These are phyloP conservation scores for Backusella psychrophila DNA, from an alignment of 192 early-diverging fungal genomes.

Conservation along the genomic window DNA sequence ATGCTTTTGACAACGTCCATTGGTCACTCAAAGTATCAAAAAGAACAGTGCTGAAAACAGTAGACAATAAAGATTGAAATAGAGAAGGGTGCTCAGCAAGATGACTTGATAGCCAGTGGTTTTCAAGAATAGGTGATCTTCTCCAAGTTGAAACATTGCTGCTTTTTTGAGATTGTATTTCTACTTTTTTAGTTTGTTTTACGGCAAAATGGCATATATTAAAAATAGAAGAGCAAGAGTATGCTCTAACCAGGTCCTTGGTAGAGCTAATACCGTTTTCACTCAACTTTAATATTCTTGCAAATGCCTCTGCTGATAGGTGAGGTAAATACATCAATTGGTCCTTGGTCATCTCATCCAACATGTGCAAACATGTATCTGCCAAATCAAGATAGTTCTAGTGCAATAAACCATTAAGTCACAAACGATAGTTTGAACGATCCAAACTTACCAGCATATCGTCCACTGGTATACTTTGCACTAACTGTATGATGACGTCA, in stretches of 20 bases:
- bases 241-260: slow-evolving; percentile 53
- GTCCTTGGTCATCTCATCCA: slow-evolving; percentile 70
- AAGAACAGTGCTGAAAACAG: slow-evolving; percentile 69
- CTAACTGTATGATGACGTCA: slow-evolving; percentile 60
- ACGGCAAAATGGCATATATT: slow-evolving; percentile 67
- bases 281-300: slow-evolving; percentile 67
- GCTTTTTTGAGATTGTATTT: slow-evolving; percentile 25
- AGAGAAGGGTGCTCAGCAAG: slow-evolving; percentile 57
- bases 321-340: slow-evolving; percentile 59
- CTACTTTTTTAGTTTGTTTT: slow-evolving; percentile 31
- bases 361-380: slow-evolving; percentile 56
- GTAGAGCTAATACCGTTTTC: slow-evolving; percentile 66
- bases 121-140: slow-evolving; percentile 15
- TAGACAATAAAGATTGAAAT: slow-evolving; percentile 57
- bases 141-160: slow-evolving; percentile 8
- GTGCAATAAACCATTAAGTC: neutral
- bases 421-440: neutral
- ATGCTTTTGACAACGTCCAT: slow-evolving; percentile 79
- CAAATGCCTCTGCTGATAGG: slow-evolving; percentile 54
- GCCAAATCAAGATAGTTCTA: slow-evolving; percentile 61
- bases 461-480: slow-evolving; percentile 65
- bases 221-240: slow-evolving; percentile 70
- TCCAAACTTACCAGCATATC: slow-evolving; percentile 62
- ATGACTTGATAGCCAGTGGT: slow-evolving; percentile 55
- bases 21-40: slow-evolving; percentile 80